Evolutionary conservation across 176 grass and related monocot species (phyloP), one percentile per base, ranked within the genome.

Genomic region (Ensete ventricosum): DNA sequence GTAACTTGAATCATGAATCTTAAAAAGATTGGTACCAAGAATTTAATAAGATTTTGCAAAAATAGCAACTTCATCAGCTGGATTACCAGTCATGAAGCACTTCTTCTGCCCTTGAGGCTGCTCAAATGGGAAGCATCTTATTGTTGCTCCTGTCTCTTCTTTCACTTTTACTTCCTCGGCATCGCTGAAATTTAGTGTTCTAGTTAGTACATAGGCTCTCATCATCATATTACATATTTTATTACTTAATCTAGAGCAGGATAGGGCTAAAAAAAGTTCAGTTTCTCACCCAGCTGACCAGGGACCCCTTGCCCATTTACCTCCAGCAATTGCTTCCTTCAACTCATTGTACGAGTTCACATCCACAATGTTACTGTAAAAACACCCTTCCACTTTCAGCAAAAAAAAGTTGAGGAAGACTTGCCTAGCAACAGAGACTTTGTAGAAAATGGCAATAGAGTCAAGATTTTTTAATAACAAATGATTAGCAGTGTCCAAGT

Each of bases 301-400:
- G 77, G 95, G 95, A 64, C 95, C 95, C 84, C 95, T 91, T 64
- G 95, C 95, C 90, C 95, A 99, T 68, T 94, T 98, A 3, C 90
- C 95, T 73, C 94, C 80, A 1, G 86, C 82, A 91, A 99, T 89
- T 20, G 57, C 88, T 22, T 89, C 90, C 81, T 94, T 99, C 63
- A 91, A 76, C 77, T 99, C 88, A 67, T 73, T 82, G 9, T 99
- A 99, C 53, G 95, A 94, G 69, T 70, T 89, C 55, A 99, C 86
- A 74, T 94, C 95, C 11, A 99, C 88, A 78, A 99, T 91, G 67
- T 94, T 91, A 77, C 90, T 99, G 78, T 75, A 91, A 1, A 57
- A 34, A 60, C 12, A 68, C 1, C 76, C 62, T 73, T 66, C 1
- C 9, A 23, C 1, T 71, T 71, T 66, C 64, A 17, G 71, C 53